These are phyloP conservation scores for Hawksworthiomyces lignivorus DNA, from an alignment of 2,329 filamentous ascomycete species.

Conservation along the genomic window DNA sequence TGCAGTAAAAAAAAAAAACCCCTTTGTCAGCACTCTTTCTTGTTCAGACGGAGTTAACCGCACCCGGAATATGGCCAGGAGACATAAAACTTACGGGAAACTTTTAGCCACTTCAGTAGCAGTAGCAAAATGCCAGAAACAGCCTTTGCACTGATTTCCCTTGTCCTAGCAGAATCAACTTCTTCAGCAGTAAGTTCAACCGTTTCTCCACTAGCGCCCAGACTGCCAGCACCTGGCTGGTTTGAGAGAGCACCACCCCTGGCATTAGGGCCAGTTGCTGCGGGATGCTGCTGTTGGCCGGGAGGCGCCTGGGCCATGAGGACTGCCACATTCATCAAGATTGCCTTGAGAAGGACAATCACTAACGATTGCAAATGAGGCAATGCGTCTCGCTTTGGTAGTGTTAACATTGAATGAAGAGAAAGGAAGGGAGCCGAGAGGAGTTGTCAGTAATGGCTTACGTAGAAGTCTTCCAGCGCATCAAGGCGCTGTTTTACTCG, in stretches of 20 bases:
- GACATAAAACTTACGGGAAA: conserved; percentile 63
- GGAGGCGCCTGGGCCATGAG: conserved; percentile 55
- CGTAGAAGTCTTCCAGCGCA: conserved; percentile 77
- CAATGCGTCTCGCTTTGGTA: conserved; percentile 57
- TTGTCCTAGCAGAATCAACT: conserved; percentile 68
- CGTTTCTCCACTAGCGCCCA: conserved; percentile 23
- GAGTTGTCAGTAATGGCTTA: conserved; percentile 44
- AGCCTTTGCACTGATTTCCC: conserved; percentile 86
- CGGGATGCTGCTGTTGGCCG: conserved; percentile 36
- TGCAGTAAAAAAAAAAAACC: not conserved
- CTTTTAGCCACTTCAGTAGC: conserved; percentile 92
- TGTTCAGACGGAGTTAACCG: too few relatives aligned
- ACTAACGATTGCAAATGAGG: conserved; percentile 87
- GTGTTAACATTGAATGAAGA: conserved; percentile 21
- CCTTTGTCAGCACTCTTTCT: too few relatives aligned
- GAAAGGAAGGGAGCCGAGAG: not conserved
- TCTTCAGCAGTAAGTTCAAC: conserved; percentile 59
- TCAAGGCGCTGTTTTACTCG: conserved; percentile 57
- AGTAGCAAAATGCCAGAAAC: conserved; percentile 82
- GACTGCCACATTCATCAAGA: conserved; percentile 82
- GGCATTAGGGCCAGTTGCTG: conserved; percentile 30
- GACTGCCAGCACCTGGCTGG: conserved; percentile 21
- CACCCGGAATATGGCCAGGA: not conserved
- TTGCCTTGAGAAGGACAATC: conserved; percentile 84
- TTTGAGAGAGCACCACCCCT: conserved; percentile 16